Evolutionary conservation across 2,329 filamentous ascomycete species (phyloP).

Genomic region (Teratosphaeria gauchensis): DNA sequence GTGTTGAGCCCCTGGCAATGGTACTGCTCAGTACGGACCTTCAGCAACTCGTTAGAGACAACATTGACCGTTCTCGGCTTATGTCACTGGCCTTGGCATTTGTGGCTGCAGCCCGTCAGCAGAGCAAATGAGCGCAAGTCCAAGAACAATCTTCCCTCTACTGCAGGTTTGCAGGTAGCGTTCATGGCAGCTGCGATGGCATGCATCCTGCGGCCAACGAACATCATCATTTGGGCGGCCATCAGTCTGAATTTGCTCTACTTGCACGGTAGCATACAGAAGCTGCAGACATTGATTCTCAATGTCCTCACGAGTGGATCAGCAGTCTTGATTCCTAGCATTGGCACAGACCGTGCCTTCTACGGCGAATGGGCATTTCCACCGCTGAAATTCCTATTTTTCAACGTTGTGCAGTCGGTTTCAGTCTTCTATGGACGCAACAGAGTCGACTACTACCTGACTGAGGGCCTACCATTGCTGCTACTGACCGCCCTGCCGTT

Average conservation of each 20-base stretch:
- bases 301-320: slow-evolving; percentile 29
- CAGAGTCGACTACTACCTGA: slow-evolving; percentile 84
- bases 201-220: slow-evolving; percentile 81
- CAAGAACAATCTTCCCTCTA: not conserved
- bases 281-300: slow-evolving; percentile 7
- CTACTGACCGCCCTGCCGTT: slow-evolving; percentile 79
- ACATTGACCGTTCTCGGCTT: slow-evolving; percentile 72
- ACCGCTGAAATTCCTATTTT: slow-evolving; percentile 74
- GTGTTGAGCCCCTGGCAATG: slow-evolving; percentile 85
- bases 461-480: slow-evolving; percentile 79
- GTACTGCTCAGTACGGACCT: slow-evolving; percentile 86
- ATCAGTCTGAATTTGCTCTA: slow-evolving; percentile 49
- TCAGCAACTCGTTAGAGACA: slow-evolving; percentile 92
- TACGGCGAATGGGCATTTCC: slow-evolving; percentile 85
- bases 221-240: slow-evolving; percentile 71
- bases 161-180: slow-evolving; percentile 42
- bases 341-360: slow-evolving; percentile 63
- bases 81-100: slow-evolving; percentile 75
- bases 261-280: slow-evolving; percentile 27
- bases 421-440: slow-evolving; percentile 90
- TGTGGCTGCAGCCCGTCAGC: slow-evolving; percentile 10
- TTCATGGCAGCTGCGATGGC: slow-evolving; percentile 70
- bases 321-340: slow-evolving; percentile 53
- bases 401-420: slow-evolving; percentile 80
- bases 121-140: not conserved